phyloP scores from a whole-genome alignment of 2,329 filamentous ascomycete genomes.

The Albifimbria verrucaria region DNA sequence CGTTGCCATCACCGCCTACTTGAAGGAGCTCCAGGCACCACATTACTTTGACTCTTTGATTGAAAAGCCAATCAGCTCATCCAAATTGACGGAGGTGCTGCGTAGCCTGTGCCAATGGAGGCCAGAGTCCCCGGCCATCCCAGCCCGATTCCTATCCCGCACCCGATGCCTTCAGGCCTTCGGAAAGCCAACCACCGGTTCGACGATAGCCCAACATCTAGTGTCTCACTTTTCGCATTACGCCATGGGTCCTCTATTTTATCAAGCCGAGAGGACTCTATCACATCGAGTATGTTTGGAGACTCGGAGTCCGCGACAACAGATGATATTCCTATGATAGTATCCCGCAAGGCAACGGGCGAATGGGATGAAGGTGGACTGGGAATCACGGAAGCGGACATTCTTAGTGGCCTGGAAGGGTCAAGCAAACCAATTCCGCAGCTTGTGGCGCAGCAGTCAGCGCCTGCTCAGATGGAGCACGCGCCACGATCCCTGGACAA shows the following conservation, averaged over 20 bases:
- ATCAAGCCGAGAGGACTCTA: conserved; percentile 83
- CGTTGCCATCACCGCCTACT: conserved; percentile 91
- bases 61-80: conserved; percentile 92
- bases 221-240: conserved; percentile 67
- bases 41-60: conserved; percentile 96
- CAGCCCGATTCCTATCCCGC: conserved; percentile 44
- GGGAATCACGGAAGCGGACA: conserved; percentile 68
- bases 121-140: conserved; percentile 54
- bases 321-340: conserved; percentile 74
- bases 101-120: conserved; percentile 92
- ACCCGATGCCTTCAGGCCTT: conserved; percentile 60
- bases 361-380: conserved; percentile 80
- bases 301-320: conserved; percentile 76
- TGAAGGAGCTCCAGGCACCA: conserved; percentile 93
- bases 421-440: conserved; percentile 44
- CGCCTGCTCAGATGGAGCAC: conserved; percentile 59
- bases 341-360: conserved; percentile 68
- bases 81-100: conserved; percentile 85
- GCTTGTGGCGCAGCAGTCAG: conserved; percentile 60
- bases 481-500: conserved; percentile 66
- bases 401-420: conserved; percentile 26
- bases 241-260: conserved; percentile 73
- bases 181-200: conserved; percentile 60
- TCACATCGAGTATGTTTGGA: conserved; percentile 83
- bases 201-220: conserved; percentile 83